Conservation (phyloP, 2,329 filamentous ascomycete species). For the Lachnellula subtilissima region DNA sequence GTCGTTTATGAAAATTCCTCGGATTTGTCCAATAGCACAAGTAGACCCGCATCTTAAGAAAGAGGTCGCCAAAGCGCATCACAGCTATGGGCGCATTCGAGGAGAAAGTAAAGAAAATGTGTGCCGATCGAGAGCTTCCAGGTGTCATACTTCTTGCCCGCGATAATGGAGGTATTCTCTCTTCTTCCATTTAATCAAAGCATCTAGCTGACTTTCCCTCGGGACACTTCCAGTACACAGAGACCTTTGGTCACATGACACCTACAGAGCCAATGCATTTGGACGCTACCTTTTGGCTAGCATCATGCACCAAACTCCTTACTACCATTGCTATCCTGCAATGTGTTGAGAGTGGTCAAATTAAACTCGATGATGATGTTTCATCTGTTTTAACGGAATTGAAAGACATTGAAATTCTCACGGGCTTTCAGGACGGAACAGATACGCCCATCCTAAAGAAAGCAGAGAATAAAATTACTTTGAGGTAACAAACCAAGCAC, state of each 20-base stretch:
- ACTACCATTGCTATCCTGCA: constrained; percentile 49
- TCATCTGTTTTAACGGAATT: constrained; percentile 28
- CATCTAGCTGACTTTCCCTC: too few species aligned
- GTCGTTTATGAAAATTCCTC: too few species aligned
- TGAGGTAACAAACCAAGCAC: too few species aligned
- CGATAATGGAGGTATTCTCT: too few species aligned
- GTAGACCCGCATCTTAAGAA: too few species aligned
- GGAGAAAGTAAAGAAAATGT: too few species aligned
- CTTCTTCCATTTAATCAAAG: too few species aligned
- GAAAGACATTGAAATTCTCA: constrained; percentile 14
- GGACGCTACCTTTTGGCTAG: not conserved
- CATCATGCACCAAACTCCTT: constrained; percentile 44
- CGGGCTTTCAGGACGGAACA: constrained; percentile 6
- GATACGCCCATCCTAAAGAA: constrained; percentile 5
- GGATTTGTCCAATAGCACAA: too few species aligned
- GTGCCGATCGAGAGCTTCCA: too few species aligned
- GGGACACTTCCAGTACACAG: not conserved
- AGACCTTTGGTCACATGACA: not conserved
- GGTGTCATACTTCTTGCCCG: too few species aligned
- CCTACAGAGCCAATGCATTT: not conserved
- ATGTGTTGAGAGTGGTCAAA: constrained; percentile 45
- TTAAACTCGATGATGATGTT: constrained; percentile 20
- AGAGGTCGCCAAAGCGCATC: too few species aligned
- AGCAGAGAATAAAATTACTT: constrained; percentile 7
- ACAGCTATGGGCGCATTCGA: too few species aligned